Conservation (phyloP, 345 rosid genomes). For the Ricinus communis region DNA sequence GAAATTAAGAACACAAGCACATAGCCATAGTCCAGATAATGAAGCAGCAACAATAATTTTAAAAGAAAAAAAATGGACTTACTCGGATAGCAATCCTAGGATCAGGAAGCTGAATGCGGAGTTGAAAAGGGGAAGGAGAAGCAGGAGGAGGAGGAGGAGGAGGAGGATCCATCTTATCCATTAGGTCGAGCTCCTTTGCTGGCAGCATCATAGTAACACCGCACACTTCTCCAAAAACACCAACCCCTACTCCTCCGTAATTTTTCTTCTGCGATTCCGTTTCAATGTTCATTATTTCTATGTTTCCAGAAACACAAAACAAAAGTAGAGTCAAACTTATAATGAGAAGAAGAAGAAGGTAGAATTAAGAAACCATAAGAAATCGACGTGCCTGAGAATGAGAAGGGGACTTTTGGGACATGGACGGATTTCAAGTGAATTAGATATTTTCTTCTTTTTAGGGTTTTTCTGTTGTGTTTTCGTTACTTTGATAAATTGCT, state of each 20-base stretch:
- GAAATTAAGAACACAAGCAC: no score
- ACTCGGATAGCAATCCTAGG: conserved; percentile 50
- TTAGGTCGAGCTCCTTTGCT: conserved; percentile 50
- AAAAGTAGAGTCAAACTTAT: no score
- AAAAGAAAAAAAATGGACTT: conserved; percentile 7
- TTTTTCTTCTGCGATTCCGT: conserved; percentile 51
- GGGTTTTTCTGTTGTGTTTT: conserved; percentile 16
- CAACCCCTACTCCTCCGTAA: not conserved
- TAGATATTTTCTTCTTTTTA: not conserved
- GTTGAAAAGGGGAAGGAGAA: conserved; percentile 41
- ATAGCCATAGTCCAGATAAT: no score
- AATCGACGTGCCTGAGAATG: conserved; percentile 33
- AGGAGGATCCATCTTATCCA: conserved; percentile 43
- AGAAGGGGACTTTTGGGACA: conserved; percentile 31
- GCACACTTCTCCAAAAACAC: conserved; percentile 46
- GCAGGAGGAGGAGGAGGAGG: conserved; percentile 5
- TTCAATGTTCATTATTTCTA: conserved; percentile 40
- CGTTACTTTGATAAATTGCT: not conserved
- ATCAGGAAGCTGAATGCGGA: conserved; percentile 66
- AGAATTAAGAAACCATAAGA: not conserved
- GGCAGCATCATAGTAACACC: conserved; percentile 45
- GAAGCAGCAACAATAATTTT: not conserved
- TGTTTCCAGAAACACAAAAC: no score
- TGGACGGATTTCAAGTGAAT: conserved; percentile 11
- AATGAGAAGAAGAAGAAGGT: no score